Percentiles rank a stretch among this genome's conserved stretches.
These are phyloP conservation scores for Pneumocystis jirovecii DNA, from an alignment of 1,139 yeast genomes.

Conservation along the genomic window DNA sequence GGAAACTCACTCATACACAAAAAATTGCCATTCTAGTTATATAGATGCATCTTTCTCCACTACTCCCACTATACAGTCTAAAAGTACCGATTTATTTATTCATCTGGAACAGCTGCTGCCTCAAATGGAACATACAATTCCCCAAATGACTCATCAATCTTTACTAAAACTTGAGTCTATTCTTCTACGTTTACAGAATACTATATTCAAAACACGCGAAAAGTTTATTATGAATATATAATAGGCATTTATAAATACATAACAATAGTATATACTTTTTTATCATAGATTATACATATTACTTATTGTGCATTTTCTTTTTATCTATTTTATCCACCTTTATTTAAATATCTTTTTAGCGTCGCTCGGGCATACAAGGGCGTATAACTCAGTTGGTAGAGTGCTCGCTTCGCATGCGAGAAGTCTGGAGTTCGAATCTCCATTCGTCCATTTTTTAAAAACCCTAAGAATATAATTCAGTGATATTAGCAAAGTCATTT, in stretches of 20 bases:
- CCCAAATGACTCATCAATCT: background rate
- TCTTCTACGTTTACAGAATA: background rate
- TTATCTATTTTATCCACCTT: background rate
- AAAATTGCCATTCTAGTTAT: background rate
- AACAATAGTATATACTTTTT: too few species aligned
- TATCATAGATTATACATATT: background rate
- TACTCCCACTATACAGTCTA: background rate
- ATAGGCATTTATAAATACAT: too few species aligned
- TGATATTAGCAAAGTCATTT: too few species aligned
- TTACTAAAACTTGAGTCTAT: background rate
- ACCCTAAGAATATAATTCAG: too few species aligned
- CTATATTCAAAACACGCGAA: background rate
- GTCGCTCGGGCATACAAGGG: background rate
- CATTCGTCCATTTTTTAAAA: background rate
- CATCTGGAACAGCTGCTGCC: background rate
- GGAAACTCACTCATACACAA: background rate
- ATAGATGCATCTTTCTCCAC: background rate
- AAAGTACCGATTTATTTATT: background rate
- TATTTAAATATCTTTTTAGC: background rate
- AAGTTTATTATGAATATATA: background rate
- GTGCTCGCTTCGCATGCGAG: slow-evolving; percentile 1
- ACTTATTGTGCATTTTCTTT: background rate
- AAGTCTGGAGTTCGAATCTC: slow-evolving; percentile 1
- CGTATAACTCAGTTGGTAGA: slow-evolving; percentile 1
- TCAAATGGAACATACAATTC: background rate